Base-by-base conservation (phyloP, 352 stramenopile genomes). In the Phytophthora pisi region DNA sequence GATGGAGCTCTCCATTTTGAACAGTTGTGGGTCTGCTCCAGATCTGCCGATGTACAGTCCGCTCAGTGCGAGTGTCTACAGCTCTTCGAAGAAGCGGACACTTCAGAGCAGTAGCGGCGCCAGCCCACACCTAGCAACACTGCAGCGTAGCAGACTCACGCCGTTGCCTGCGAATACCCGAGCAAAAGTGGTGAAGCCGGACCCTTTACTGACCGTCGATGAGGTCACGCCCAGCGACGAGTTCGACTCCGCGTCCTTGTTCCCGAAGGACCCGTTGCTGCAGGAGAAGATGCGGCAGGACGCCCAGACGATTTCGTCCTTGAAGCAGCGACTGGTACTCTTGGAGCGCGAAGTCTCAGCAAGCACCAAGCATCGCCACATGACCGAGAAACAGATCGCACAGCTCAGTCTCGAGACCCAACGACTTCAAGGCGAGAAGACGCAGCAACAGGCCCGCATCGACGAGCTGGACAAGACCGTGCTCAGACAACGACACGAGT, bases 81-180 rank as follows among this genome's bases (percentile, higher is more conserved):
- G 77, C 43, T 90, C 85, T 2, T 83, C 81, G 6, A 90, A 91
- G 66, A 91, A 91, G 62, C 67, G 83, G 3, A 68, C 79, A 2
- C 34, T 88, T 7, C 66, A 80, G 55, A 45, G 42, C 28, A 64
- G 51, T 9, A 58, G 69, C 5, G 75, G 77, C 24, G 63, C 70
- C 40, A 79, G 79, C 18, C 70, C 79, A 2, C 83, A 86, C 30
- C 59, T 79, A 15, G 62, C 70, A 18, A 64, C 74, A 4, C 54
- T 90, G 38, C 80, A 91, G 52, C 79, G 77, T 24, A 89, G 81
- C 52, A 74, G 84, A 11, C 64, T 92, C 42, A 82, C 77, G n/a
- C 83, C 83, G 1, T 64, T 92, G 42, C 83, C 83, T 34, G 72
- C 74, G 60, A 79, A 87, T 38, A 79, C 84, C 23, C 78, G 72